Base-by-base conservation (phyloP, 768 basidiomycete species). In the Imleria badia region DNA sequence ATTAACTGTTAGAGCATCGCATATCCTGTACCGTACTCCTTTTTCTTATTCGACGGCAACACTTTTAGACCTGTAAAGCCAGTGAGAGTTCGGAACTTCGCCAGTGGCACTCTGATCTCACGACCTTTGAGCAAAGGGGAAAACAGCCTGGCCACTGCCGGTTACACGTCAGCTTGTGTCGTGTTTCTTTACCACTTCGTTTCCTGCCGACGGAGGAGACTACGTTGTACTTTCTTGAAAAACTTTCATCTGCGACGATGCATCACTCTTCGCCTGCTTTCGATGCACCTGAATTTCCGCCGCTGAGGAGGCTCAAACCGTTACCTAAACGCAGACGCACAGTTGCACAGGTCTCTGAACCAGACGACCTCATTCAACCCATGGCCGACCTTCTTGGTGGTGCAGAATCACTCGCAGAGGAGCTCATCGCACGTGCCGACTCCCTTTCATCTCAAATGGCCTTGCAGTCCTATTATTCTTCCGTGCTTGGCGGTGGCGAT, bases 321-420 rank as follows among this genome's bases (percentile, higher is more conserved):
- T 78, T 90, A 39, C 89, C 90, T 26, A 90, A 89, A 73, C 81
- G 89, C 60, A 79, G 85, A 57, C 82, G 85, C 56, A 85, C 81
- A 23, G 62, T 45, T 60, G 59, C 60, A 59, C 70, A 58, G 43
- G 55, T 49, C 54, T 59, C 67, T 39, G 60, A 51, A 45, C 60
- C 62, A 50, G 62, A 64, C 66, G 55, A 64, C 70, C 58, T 66
- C 58, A 60, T 67, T 49, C 68, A 58, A 33, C 65, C 64, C 63
- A 66, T 67, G 70, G 45, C 66, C 59, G 48, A 66, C 63, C 64
- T 73, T 13, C 73, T 76, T 22, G 73, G 73, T 42, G 71, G 72
- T 36, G 73, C 75, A 55, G 77, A 79, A 56, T 75, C 75, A 33
- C 78, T 80, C 11, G 73, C 79, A n/a, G 83, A 82, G 51, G 82